Percentiles rank a stretch among this genome's conserved stretches.
These are phyloP conservation scores for Vanrija sp. DNA, from an alignment of 1,284 basidiomycete genomes.

Conservation along the genomic window DNA sequence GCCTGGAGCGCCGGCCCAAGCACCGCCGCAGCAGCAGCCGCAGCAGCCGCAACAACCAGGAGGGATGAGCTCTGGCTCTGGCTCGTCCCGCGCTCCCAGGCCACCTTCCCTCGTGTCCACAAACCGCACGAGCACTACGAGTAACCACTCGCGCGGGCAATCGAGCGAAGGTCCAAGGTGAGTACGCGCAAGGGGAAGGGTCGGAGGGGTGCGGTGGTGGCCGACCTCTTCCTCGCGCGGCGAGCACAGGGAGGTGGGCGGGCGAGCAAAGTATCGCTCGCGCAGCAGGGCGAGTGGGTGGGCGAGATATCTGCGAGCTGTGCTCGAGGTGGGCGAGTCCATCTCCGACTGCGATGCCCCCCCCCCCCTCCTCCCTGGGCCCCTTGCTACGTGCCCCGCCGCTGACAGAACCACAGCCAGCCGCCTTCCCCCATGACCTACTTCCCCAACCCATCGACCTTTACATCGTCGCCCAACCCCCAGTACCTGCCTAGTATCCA, in stretches of 20 bases:
- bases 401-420: constrained; percentile 12
- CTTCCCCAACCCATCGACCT: constrained; percentile 42
- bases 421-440: constrained; percentile 42
- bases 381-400: neutral
- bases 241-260: too few species aligned
- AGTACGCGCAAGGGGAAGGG: neutral
- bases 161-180: constrained; percentile 8
- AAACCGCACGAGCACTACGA: neutral
- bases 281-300: too few species aligned
- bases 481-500: constrained; percentile 3
- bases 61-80: neutral
- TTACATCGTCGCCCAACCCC: constrained; percentile 18
- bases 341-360: too few species aligned
- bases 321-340: too few species aligned
- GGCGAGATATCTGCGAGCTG: too few species aligned
- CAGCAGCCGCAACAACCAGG: too few species aligned
- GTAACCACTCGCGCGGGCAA: constrained; percentile 7
- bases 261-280: too few species aligned
- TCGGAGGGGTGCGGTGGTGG: too few species aligned
- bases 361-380: neutral
- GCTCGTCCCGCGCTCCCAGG: neutral
- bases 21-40: too few species aligned
- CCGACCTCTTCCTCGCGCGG: too few species aligned
- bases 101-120: constrained; percentile 9
- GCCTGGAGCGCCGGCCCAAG: too few species aligned